A percentile compares a stretch with the other conserved stretches of the same genome.
phyloP scores from a whole-genome alignment of 1,284 basidiomycete species.

The Rhodotorula glutinis region DNA sequence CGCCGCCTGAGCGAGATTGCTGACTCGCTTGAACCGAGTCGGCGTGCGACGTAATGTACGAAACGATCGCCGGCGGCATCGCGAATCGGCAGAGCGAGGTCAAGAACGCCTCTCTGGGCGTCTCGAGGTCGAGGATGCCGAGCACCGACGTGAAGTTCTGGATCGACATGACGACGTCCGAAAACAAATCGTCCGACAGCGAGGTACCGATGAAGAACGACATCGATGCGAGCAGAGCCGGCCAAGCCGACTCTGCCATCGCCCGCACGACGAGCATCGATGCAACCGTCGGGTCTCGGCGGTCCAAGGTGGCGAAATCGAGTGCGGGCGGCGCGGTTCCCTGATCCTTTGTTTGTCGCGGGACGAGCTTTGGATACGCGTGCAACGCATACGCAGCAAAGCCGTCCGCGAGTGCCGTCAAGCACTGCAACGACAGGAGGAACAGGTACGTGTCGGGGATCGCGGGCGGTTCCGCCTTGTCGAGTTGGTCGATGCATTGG shows the following conservation, averaged over 20 bases:
- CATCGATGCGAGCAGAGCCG: conserved; percentile 79
- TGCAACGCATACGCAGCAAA: conserved; percentile 71
- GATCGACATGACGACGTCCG: conserved; percentile 73
- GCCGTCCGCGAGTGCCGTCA: conserved; percentile 82
- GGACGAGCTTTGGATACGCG: conserved; percentile 58
- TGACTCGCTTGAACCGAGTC: conserved; percentile 1
- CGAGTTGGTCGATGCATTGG: conserved; percentile 84
- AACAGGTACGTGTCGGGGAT: conserved; percentile 92
- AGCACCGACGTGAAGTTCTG: conserved; percentile 82
- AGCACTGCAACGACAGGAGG: conserved; percentile 81
- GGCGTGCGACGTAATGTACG: conserved; percentile 65
- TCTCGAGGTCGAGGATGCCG: conserved; percentile 78
- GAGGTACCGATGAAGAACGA: conserved; percentile 86
- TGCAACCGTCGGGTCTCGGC: conserved; percentile 38
- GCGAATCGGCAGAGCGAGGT: conserved; percentile 80
- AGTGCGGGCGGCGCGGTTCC: conserved; percentile 67
- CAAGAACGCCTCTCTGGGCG: conserved; percentile 90
- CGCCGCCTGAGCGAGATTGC: background rate
- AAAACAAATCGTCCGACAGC: conserved; percentile 80
- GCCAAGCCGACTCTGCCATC: conserved; percentile 85
- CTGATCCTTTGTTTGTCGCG: conserved; percentile 45
- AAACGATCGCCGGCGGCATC: conserved; percentile 80
- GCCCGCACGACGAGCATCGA: conserved; percentile 63
- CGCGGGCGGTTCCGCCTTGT: conserved; percentile 88
- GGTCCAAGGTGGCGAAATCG: conserved; percentile 59